Conservation (phyloP, 2,329 filamentous ascomycete genomes). For the Cytospora chrysosperma region DNA sequence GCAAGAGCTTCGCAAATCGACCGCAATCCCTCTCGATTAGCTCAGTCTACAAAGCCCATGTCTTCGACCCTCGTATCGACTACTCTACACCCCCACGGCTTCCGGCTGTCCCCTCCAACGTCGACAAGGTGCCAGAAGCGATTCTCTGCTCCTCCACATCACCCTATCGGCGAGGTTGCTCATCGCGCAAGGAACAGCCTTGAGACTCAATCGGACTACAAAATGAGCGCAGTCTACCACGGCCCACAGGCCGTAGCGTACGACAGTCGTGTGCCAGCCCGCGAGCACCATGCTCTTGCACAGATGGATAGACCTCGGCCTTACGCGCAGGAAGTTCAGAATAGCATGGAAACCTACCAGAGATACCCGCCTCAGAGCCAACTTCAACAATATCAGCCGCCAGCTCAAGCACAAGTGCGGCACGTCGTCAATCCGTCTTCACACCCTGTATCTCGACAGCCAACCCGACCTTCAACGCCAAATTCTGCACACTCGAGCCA, state of each 20-base stretch:
- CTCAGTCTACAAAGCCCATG: conserved; percentile 12
- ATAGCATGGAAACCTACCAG: conserved; percentile 15
- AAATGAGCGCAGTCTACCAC: conserved; percentile 24
- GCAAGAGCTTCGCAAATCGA: neutral
- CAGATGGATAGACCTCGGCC: conserved; percentile 18
- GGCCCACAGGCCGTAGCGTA: conserved; percentile 22
- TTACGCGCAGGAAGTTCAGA: conserved; percentile 14
- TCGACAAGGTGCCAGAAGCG: conserved; percentile 15
- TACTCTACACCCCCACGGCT: conserved; percentile 17
- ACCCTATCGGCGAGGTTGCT: neutral
- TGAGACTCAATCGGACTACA: conserved; percentile 3
- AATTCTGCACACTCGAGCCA: conserved; percentile 33
- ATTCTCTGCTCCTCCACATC: neutral
- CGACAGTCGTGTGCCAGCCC: conserved; percentile 12
- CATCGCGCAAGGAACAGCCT: conserved; percentile 1
- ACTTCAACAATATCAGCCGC: conserved; percentile 17
- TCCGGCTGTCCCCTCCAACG: conserved; percentile 18
- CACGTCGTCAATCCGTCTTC: conserved; percentile 6
- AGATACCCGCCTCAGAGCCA: conserved; percentile 14
- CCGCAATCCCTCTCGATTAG: neutral
- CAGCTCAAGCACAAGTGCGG: conserved; percentile 5
- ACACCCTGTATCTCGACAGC: conserved; percentile 32
- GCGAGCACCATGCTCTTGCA: conserved; percentile 16
- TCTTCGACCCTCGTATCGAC: conserved; percentile 21
- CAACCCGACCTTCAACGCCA: conserved; percentile 41